phyloP scores from a whole-genome alignment of 1,284 basidiomycete species.

The Boletus sp. region DNA sequence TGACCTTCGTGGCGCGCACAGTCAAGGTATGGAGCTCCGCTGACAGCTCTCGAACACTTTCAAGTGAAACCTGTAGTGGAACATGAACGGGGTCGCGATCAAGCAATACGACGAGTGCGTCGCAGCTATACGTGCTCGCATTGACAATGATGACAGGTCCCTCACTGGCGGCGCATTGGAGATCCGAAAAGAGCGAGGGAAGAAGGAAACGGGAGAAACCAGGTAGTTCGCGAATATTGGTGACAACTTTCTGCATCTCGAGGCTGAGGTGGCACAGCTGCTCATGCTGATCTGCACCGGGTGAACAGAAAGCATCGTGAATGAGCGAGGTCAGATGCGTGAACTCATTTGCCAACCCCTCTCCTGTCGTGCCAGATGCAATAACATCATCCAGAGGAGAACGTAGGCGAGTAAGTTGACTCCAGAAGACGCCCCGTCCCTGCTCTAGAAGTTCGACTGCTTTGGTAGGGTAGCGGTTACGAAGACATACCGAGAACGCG shows the following conservation, averaged over 20 bases:
- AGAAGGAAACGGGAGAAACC: no score
- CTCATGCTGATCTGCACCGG: conserved; percentile 2
- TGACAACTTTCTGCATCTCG: not conserved
- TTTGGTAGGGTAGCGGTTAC: no score
- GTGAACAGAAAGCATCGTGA: not conserved
- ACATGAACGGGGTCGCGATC: not conserved
- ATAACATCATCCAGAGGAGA: not conserved
- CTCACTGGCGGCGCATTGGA: no score
- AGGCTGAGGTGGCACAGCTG: not conserved
- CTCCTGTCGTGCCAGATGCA: not conserved
- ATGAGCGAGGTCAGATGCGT: not conserved
- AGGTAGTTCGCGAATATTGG: not conserved
- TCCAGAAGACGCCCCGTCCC: no score
- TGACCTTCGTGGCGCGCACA: no score
- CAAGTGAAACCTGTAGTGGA: not conserved
- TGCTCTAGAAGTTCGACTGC: no score
- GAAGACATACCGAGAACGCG: not conserved
- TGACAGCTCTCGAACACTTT: no score
- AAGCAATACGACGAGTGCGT: no score
- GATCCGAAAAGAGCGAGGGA: no score
- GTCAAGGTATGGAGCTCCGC: no score
- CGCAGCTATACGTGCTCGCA: no score
- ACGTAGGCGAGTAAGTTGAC: not conserved
- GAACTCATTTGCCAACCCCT: not conserved
- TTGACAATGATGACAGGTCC: no score